Evolutionary conservation across 306 rosid genomes (phyloP), one percentile per base, ranked within the genome.

Genomic region (Sesbania bispinosa): DNA sequence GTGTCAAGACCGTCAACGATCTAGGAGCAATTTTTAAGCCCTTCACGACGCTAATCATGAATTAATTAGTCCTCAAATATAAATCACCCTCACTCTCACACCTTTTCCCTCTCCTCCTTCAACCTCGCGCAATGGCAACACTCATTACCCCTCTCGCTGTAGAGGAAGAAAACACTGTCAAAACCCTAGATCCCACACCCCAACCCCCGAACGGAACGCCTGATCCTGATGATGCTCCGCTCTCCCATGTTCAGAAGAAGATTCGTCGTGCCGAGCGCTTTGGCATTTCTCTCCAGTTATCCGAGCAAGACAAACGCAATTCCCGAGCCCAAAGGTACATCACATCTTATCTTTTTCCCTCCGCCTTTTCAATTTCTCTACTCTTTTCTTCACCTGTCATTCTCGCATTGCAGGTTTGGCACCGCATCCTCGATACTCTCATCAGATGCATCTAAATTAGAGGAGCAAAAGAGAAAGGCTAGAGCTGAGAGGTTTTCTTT

Each of bases 401-500:
- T n/a, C n/a, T n/a, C n/a, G n/a, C n/a, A n/a, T n/a, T 51, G 67
- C 74, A 90, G 96, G 82, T 90, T 90, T 78, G 88, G 89, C 64
- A 80, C 81, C 27, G 77, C 63, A 10, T 59, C 85, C 18, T 14
- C 87, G 10, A 20, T 63, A 1, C 65, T 46, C n/a, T 86, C 80
- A 38, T 74, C 88, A 9, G 88, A 87, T 27, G 77, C 41, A 54
- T 66, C 82, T 11, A 82, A 67, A 14, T 61, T 88, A 4, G 96
- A 88, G 69, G 89, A 84, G 46, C 75, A 75, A 82, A 90, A 90
- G 80, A 80, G 88, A 67, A 90, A 90, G 75, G 94, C 92, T 45
- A 88, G 96, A 74, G 92, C 89, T 27, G 94, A 84, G 85, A 90
- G 96, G 93, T 90, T 68, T 50, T n/a, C n/a, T 71, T 43, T 47